Conservation (phyloP, 192 early-diverging fungal genomes). For the Phlyctochytrium arcticum region DNA sequence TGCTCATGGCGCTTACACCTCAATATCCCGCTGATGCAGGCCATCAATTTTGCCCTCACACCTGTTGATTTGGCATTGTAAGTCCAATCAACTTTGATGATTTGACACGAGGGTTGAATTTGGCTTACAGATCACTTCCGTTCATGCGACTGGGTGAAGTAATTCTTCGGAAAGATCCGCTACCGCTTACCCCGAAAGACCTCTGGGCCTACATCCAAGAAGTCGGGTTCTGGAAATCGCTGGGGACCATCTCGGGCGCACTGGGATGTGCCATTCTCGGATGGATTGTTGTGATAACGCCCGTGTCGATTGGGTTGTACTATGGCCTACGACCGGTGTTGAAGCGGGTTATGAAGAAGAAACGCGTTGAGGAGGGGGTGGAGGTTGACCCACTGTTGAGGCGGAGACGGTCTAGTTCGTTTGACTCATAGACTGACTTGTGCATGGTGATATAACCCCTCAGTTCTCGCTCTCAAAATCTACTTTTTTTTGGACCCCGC, state of each 20-base stretch:
- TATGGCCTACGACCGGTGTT: constrained; percentile 10
- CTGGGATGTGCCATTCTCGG: constrained; percentile 23
- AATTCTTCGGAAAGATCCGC: constrained; percentile 6
- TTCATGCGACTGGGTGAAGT: constrained; percentile 26
- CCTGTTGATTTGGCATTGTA: constrained; percentile 19
- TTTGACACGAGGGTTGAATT: not conserved
- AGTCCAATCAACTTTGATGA: not conserved
- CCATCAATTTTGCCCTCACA: constrained; percentile 22
- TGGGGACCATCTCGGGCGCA: not conserved
- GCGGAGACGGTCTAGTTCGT: too few relatives aligned
- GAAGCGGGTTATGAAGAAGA: constrained; percentile 8
- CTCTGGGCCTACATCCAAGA: not conserved
- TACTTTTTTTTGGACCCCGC: too few relatives aligned
- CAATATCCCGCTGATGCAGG: constrained; percentile 28
- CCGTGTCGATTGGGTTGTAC: constrained; percentile 6
- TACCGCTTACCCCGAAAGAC: constrained; percentile 11
- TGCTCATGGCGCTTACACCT: constrained; percentile 10
- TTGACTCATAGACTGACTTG: too few relatives aligned
- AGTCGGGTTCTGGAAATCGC: constrained; percentile 2
- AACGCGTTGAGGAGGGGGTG: not conserved
- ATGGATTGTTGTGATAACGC: constrained; percentile 18
- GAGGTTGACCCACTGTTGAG: not conserved
- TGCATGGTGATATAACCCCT: too few relatives aligned
- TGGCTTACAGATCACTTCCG: constrained; percentile 1
- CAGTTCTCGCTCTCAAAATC: too few relatives aligned